These are phyloP conservation scores for Chlorella sp. DNA, from an alignment of 139 green algal genomes.

Conservation along the genomic window DNA sequence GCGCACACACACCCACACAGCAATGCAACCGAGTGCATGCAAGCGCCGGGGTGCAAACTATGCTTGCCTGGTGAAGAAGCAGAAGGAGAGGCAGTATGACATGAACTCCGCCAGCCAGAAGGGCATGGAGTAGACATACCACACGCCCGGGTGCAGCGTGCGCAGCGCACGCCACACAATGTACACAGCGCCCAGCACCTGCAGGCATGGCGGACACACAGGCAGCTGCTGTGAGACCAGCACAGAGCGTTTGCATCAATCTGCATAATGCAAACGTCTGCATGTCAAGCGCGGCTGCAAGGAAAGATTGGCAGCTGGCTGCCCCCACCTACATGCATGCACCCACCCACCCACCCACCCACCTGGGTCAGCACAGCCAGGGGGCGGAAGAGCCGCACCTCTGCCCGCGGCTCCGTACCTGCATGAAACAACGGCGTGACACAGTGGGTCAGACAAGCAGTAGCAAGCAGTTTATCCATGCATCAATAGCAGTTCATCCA, in stretches of 20 bases:
- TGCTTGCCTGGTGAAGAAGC: conserved; percentile 9
- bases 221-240: not conserved
- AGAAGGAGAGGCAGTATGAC: conserved; percentile 28
- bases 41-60: no score
- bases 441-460: not conserved
- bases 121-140: conserved; percentile 29
- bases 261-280: no score
- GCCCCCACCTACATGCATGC: no score
- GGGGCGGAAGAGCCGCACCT: conserved; percentile 6
- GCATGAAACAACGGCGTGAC: not conserved
- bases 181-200: conserved; percentile 13
- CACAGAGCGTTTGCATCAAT: no score
- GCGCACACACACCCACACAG: no score
- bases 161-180: conserved; percentile 41
- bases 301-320: no score
- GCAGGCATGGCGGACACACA: not conserved
- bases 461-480: not conserved
- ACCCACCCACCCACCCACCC: not conserved
- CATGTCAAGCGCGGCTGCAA: no score
- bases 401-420: conserved; percentile 13
- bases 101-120: conserved; percentile 26
- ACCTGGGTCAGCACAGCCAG: conserved; percentile 20
- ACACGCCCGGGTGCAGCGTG: conserved; percentile 19
- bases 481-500: no score
- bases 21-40: no score